Evolutionary conservation across 495 filamentous ascomycete genomes (phyloP).

Genomic region (Rusavskia elegans): DNA sequence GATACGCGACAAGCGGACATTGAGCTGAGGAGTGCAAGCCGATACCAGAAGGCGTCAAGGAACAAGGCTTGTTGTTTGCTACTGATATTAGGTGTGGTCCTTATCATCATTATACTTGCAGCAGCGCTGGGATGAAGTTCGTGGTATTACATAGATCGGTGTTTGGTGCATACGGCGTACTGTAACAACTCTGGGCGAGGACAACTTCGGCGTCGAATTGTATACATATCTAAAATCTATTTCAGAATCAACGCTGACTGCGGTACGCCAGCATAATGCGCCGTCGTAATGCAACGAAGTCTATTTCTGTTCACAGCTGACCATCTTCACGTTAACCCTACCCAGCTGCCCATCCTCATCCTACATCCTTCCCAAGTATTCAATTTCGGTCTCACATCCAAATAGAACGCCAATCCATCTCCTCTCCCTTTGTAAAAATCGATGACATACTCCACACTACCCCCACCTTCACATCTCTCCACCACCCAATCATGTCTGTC

Average conservation of each 20-base stretch:
- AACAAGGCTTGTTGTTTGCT: constrained; percentile 86
- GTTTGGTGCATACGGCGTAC: neutral
- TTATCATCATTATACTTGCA: constrained; percentile 77
- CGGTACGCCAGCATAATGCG: neutral
- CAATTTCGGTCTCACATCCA: constrained; percentile 90
- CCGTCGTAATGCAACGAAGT: neutral
- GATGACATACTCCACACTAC: constrained; percentile 82
- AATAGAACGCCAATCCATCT: constrained; percentile 69
- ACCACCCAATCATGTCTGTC: constrained; percentile 97
- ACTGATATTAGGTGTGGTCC: constrained; percentile 75
- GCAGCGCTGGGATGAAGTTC: constrained; percentile 45
- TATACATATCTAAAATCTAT: neutral
- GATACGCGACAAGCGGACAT: constrained; percentile 71
- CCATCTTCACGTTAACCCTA: constrained; percentile 31
- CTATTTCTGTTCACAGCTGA: neutral
- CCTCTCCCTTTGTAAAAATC: constrained; percentile 84
- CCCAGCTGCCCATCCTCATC: constrained; percentile 53
- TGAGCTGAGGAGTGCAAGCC: constrained; percentile 65
- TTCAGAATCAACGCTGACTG: neutral
- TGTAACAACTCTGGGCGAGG: neutral
- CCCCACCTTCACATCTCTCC: constrained; percentile 63
- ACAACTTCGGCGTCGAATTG: too few relatives aligned
- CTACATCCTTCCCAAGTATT: constrained; percentile 80
- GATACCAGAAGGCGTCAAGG: constrained; percentile 85
- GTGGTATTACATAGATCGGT: neutral